Percentiles rank a stretch among this genome's conserved stretches.
These are phyloP conservation scores for Suhomyces vadensis DNA, from an alignment of 805 yeast species.

Conservation along the genomic window DNA sequence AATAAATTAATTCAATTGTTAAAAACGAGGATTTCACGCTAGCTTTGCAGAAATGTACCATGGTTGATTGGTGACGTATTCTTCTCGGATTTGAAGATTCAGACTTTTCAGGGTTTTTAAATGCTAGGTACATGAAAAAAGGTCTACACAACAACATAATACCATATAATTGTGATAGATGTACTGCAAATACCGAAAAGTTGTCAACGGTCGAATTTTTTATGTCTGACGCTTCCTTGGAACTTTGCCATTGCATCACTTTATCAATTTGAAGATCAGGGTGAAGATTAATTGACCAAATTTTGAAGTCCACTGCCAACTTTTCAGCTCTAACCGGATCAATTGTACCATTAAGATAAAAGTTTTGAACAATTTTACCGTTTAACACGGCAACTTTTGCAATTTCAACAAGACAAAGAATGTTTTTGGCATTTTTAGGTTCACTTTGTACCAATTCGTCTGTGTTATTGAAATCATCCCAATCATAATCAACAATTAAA, in stretches of 20 bases:
- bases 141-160: constrained; percentile 43
- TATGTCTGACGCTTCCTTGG: background rate
- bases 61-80: constrained; percentile 13
- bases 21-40: constrained; percentile 38
- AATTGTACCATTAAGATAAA: constrained; percentile 34
- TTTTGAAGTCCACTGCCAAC: constrained; percentile 36
- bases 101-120: constrained; percentile 1
- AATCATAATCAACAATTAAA: constrained; percentile 35
- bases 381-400: constrained; percentile 28
- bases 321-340: constrained; percentile 30
- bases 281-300: constrained; percentile 35
- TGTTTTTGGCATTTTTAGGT: constrained; percentile 13
- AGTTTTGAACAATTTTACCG: constrained; percentile 30
- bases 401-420: constrained; percentile 28
- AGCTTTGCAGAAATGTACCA: constrained; percentile 32
- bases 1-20: constrained; percentile 32
- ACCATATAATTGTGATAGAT: constrained; percentile 38
- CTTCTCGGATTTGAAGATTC: constrained; percentile 8
- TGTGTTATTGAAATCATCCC: constrained; percentile 35
- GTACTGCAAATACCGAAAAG: constrained; percentile 30
- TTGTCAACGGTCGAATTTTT: constrained; percentile 9
- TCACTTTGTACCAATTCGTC: constrained; percentile 16
- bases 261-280: constrained; percentile 27
- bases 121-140: constrained; percentile 36
- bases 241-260: constrained; percentile 15